A percentile compares a stretch with the other conserved stretches of the same genome.
Conservation (phyloP, 345 rosid genomes). For the Lumnitzera littorea region DNA sequence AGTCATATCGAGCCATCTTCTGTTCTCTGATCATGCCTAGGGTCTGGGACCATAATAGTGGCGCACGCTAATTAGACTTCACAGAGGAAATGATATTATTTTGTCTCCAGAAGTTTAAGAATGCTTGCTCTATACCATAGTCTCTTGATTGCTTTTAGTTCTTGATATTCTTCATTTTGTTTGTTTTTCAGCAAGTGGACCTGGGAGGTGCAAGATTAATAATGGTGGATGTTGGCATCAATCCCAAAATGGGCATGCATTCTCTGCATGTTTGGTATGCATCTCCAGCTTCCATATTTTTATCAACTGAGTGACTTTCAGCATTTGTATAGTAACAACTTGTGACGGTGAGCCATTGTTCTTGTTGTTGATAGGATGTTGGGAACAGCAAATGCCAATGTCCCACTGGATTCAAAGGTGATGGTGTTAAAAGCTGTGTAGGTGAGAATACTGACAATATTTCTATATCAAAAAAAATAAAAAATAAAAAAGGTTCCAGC, state of each 20-base stretch:
- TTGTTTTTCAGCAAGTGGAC: conserved; percentile 46
- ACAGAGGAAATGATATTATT: no score
- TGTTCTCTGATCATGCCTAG: no score
- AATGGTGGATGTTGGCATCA: conserved; percentile 76
- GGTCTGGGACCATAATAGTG: no score
- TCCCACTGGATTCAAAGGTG: conserved; percentile 89
- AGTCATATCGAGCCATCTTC: no score
- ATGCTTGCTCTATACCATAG: no score
- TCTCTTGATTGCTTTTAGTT: no score
- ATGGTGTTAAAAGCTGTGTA: conserved; percentile 68
- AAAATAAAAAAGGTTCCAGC: no score
- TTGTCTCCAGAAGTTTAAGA: no score
- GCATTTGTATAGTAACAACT: background rate
- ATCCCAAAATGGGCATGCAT: conserved; percentile 43
- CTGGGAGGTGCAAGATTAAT: conserved; percentile 69
- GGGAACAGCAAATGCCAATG: conserved; percentile 74
- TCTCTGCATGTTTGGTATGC: conserved; percentile 75
- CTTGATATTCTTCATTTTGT: background rate
- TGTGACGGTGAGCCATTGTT: conserved; percentile 10
- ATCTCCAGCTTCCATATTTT: background rate
- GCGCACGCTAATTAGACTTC: no score
- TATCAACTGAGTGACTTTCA: background rate
- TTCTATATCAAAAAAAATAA: background rate
- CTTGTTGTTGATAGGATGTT: conserved; percentile 41
- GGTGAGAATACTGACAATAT: conserved; percentile 34